A percentile compares a stretch with the other conserved stretches of the same genome.
Conservation (phyloP, 805 yeast genomes). For the Pachysolen tannophilus region DNA sequence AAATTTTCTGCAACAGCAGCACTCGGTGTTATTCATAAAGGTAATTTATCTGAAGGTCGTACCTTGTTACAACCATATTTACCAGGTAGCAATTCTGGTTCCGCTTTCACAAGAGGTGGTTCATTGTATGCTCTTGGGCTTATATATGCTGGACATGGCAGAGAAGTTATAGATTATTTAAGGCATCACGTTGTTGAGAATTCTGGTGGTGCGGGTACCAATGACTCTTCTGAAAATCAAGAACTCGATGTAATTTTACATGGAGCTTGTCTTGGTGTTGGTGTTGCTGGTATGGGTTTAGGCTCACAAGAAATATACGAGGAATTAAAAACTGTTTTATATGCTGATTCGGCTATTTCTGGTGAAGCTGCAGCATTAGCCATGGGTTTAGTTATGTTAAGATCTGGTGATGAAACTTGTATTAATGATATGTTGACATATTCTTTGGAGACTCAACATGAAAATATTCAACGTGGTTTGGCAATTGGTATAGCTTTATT, state of each 20-base stretch:
- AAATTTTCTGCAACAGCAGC: slow-evolving; percentile 98
- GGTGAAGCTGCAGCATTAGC: slow-evolving; percentile 96
- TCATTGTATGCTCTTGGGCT: slow-evolving; percentile 89
- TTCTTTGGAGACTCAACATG: slow-evolving; percentile 94
- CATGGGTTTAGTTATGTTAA: slow-evolving; percentile 94
- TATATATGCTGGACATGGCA: slow-evolving; percentile 93
- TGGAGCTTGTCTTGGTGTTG: slow-evolving; percentile 93
- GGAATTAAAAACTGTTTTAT: slow-evolving; percentile 74
- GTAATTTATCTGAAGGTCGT: slow-evolving; percentile 87
- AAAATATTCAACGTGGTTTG: slow-evolving; percentile 88
- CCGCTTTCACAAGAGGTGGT: slow-evolving; percentile 93
- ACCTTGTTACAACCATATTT: slow-evolving; percentile 83
- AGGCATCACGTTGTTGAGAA: slow-evolving; percentile 59
- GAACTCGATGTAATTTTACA: slow-evolving; percentile 81
- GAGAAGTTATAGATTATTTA: slow-evolving; percentile 74
- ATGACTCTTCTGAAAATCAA: slow-evolving; percentile 48
- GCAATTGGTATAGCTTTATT: slow-evolving; percentile 84
- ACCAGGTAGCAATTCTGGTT: slow-evolving; percentile 71
- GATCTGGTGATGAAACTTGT: slow-evolving; percentile 69
- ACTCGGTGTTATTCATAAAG: slow-evolving; percentile 92
- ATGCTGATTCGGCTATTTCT: slow-evolving; percentile 85
- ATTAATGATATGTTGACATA: slow-evolving; percentile 76
- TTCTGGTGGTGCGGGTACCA: slow-evolving; percentile 15
- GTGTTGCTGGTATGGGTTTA: slow-evolving; percentile 95
- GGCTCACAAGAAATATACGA: slow-evolving; percentile 69